These are phyloP conservation scores for Lyophyllum semitale DNA, from an alignment of 768 basidiomycete species.

Conservation along the genomic window DNA sequence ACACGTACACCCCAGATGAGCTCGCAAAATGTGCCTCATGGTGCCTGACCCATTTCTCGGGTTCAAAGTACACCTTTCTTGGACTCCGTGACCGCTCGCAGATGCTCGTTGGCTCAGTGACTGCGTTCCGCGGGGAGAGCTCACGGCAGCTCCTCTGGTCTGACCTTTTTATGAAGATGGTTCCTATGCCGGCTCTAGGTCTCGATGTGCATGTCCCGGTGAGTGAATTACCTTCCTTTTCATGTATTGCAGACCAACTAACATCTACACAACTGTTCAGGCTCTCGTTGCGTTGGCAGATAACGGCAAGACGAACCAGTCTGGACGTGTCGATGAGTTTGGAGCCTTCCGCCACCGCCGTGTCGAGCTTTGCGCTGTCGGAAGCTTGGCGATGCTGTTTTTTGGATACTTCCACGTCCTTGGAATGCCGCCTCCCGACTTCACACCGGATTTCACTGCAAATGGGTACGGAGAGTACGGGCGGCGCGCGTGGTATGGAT, in stretches of 20 bases:
- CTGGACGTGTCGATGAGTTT: background rate
- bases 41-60: too few species aligned
- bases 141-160: too few species aligned
- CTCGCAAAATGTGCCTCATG: too few species aligned
- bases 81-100: too few species aligned
- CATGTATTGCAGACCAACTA: too few species aligned
- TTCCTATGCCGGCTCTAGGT: background rate
- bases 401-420: background rate
- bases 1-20: background rate
- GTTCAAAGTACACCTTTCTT: too few species aligned
- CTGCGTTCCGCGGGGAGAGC: too few species aligned
- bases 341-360: conserved; percentile 1
- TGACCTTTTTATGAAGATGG: background rate
- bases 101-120: too few species aligned
- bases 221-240: background rate
- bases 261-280: background rate
- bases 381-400: background rate
- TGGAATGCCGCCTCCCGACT: background rate
- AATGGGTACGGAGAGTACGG: background rate
- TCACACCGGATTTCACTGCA: background rate
- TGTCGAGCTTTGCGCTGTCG: background rate
- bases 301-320: background rate
- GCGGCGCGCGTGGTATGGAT: background rate
- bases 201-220: background rate
- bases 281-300: background rate